These are phyloP conservation scores for Triticum timopheevii DNA, from an alignment of 176 grass and related monocot genomes.

Conservation along the genomic window DNA sequence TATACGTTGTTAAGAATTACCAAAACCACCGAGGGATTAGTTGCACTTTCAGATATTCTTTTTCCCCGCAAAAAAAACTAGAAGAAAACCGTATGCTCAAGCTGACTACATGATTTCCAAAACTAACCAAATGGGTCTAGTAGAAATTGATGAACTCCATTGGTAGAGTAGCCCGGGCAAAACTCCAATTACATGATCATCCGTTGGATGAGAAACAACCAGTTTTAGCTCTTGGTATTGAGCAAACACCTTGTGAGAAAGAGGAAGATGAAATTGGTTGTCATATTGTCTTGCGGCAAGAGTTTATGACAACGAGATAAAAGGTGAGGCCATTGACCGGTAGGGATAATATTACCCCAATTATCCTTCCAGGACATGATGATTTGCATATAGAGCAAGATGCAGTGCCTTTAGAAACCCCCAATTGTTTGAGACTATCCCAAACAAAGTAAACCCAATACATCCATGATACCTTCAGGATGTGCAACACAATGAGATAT, in stretches of 20 bases:
- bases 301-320: not conserved
- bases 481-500: not conserved
- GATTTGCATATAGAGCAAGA: not conserved
- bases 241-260: not conserved
- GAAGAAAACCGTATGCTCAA: not conserved
- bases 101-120: not conserved
- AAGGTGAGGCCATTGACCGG: not conserved
- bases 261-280: not conserved
- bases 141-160: not conserved
- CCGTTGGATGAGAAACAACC: not conserved
- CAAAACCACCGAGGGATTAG: too few species aligned
- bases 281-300: not conserved
- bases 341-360: not conserved
- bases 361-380: not conserved
- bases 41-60: too few species aligned
- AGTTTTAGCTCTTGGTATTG: not conserved
- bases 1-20: too few species aligned
- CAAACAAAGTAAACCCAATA: not conserved
- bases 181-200: not conserved
- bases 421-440: not conserved
- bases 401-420: not conserved
- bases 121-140: not conserved
- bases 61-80: not conserved
- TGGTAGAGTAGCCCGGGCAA: not conserved
- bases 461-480: not conserved